phyloP scores from a whole-genome alignment of 2,329 filamentous ascomycete species.

The Sporothrix sp. region DNA sequence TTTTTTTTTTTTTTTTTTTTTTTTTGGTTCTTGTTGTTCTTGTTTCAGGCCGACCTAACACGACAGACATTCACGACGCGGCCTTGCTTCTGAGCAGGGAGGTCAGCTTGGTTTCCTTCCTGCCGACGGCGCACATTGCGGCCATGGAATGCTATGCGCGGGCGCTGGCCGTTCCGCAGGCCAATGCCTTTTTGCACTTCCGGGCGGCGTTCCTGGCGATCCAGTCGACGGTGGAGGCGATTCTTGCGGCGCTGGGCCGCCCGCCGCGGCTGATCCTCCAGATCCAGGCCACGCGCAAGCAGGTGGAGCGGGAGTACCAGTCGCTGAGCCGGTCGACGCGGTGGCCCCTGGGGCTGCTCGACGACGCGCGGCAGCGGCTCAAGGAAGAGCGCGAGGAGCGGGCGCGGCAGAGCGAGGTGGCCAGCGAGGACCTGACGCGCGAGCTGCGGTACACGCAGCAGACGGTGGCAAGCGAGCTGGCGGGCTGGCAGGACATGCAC shows the following conservation, averaged over 20 bases:
- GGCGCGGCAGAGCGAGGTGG: conserved; percentile 57
- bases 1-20: neutral
- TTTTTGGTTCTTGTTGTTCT: neutral
- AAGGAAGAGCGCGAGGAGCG: conserved; percentile 79
- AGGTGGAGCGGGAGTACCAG: conserved; percentile 67
- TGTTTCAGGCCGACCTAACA: no score
- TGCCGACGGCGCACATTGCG: conserved; percentile 56
- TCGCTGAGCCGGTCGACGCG: conserved; percentile 64
- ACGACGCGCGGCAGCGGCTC: conserved; percentile 74
- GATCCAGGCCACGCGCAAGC: conserved; percentile 64
- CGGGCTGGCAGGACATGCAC: conserved; percentile 87
- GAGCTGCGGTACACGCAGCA: conserved; percentile 90
- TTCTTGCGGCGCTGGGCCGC: conserved; percentile 67
- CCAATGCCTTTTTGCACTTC: conserved; percentile 62
- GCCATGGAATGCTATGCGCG: conserved; percentile 66
- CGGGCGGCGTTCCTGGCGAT: conserved; percentile 69
- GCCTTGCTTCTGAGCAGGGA: conserved; percentile 37
- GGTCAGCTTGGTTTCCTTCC: conserved; percentile 49
- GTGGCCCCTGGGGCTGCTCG: conserved; percentile 73
- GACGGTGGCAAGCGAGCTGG: conserved; percentile 81
- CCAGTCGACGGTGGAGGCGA: conserved; percentile 74
- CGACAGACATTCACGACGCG: conserved; percentile 58
- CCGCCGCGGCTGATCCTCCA: conserved; percentile 68
- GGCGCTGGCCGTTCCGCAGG: conserved; percentile 56
- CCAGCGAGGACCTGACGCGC: conserved; percentile 63